These are phyloP conservation scores for Phlyctochytrium arcticum DNA, from an alignment of 192 early-diverging fungal species.

Conservation along the genomic window DNA sequence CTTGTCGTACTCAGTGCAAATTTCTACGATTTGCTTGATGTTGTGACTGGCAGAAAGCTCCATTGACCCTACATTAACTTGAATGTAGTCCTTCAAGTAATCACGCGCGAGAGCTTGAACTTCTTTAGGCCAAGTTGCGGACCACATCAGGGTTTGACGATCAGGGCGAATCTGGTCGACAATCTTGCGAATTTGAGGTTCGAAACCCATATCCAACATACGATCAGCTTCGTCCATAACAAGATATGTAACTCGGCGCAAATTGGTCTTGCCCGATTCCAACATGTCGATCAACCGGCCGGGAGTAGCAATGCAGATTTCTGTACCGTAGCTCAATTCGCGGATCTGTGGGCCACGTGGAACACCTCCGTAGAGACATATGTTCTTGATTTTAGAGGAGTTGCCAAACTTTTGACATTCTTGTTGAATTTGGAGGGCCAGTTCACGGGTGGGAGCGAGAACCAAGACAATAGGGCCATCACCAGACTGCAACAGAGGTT, in stretches of 20 bases:
- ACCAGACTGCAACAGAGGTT: slow-evolving; percentile 83
- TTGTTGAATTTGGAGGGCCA: slow-evolving; percentile 94
- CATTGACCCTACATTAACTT: slow-evolving; percentile 93
- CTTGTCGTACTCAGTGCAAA: slow-evolving; percentile 85
- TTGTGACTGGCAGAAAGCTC: slow-evolving; percentile 90
- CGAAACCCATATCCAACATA: slow-evolving; percentile 99
- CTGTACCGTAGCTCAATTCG: slow-evolving; percentile 79
- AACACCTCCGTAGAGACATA: slow-evolving; percentile 94
- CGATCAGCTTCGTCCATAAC: slow-evolving; percentile 99
- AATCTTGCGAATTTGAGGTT: slow-evolving; percentile 97
- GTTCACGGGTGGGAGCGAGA: slow-evolving; percentile 93
- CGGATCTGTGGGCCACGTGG: slow-evolving; percentile 86
- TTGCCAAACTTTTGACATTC: slow-evolving; percentile 92
- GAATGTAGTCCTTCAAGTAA: slow-evolving; percentile 90
- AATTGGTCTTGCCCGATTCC: slow-evolving; percentile 80
- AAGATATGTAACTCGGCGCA: slow-evolving; percentile 91
- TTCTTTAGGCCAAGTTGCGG: slow-evolving; percentile 98
- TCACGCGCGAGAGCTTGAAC: slow-evolving; percentile 89
- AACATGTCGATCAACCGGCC: slow-evolving; percentile 98
- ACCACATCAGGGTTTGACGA: slow-evolving; percentile 98
- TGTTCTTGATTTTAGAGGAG: slow-evolving; percentile 86
- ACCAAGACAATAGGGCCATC: slow-evolving; percentile 97
- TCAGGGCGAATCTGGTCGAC: slow-evolving; percentile 97
- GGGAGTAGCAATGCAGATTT: slow-evolving; percentile 97
- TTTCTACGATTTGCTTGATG: slow-evolving; percentile 88